Percentiles rank a stretch among this genome's conserved stretches.
Evolutionary conservation across 768 basidiomycete genomes (phyloP).

Genomic region (Naganishia vishniacii): DNA sequence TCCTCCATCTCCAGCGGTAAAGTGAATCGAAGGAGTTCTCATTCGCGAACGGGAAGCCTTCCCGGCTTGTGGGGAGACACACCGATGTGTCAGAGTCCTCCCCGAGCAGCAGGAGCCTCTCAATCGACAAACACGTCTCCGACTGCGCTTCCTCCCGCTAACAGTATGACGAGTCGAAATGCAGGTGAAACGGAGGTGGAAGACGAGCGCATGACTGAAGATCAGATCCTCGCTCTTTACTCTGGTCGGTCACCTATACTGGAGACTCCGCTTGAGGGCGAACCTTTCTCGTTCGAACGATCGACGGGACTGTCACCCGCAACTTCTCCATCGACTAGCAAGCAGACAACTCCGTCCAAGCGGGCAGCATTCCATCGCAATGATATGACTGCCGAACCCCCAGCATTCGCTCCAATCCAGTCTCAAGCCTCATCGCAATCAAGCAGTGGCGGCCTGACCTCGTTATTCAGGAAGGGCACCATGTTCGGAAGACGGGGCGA

Average conservation of each 20-base stretch:
- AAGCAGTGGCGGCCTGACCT: constrained; percentile 1
- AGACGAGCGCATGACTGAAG: background rate
- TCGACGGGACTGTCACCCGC: background rate
- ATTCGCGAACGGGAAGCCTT: background rate
- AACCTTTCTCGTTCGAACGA: constrained; percentile 3
- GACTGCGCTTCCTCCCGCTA: constrained; percentile 3
- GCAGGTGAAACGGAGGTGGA: background rate
- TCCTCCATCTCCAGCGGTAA: background rate
- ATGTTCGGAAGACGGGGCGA: constrained; percentile 5
- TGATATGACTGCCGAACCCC: background rate
- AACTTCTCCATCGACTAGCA: background rate
- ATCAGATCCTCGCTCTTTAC: constrained; percentile 5
- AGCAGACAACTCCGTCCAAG: background rate
- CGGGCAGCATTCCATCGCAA: background rate
- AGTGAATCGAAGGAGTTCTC: background rate
- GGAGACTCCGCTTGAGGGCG: constrained; percentile 8
- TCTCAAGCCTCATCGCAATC: background rate
- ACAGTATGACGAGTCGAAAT: background rate
- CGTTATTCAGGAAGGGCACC: constrained; percentile 8
- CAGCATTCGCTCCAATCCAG: background rate
- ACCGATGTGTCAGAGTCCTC: background rate
- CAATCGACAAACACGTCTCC: background rate
- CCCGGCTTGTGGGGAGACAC: background rate
- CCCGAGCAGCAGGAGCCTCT: background rate
- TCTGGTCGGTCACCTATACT: constrained; percentile 3